A percentile compares a stretch with the other conserved stretches of the same genome.
phyloP scores from a whole-genome alignment of 345 rosid species.

The Abelmoschus esculentus region DNA sequence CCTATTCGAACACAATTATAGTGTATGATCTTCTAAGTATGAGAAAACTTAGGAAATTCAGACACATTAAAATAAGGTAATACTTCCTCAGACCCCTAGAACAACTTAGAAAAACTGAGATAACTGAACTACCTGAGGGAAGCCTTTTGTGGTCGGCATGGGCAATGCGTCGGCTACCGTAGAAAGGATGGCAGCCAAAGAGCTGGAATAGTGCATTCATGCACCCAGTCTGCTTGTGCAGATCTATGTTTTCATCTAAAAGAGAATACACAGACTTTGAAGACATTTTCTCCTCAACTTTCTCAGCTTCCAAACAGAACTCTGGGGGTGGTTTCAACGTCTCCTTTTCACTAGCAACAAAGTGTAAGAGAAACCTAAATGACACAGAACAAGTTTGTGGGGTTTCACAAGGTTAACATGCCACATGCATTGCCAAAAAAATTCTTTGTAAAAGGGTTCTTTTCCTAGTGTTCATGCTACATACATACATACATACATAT shows the following conservation, averaged over 20 bases:
- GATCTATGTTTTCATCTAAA: conserved; percentile 66
- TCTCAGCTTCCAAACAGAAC: neutral
- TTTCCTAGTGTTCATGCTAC: neutral
- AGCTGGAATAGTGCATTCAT: conserved; percentile 79
- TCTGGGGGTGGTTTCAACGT: neutral
- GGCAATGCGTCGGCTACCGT: conserved; percentile 36
- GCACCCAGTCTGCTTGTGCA: conserved; percentile 79
- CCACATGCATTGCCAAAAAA: conserved; percentile 7
- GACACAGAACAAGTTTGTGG: neutral
- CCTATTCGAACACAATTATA: neutral
- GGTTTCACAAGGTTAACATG: neutral
- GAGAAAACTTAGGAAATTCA: neutral
- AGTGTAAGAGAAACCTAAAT: neutral
- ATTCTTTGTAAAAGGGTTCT: neutral
- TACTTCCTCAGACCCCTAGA: neutral
- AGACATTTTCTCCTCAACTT: conserved; percentile 36
- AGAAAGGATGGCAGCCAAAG: conserved; percentile 60
- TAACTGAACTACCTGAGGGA: conserved; percentile 41
- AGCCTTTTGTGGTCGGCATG: conserved; percentile 20
- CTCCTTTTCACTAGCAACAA: neutral
- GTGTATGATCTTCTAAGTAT: neutral
- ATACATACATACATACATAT: too few relatives aligned
- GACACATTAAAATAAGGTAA: neutral
- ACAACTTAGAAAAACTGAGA: neutral
- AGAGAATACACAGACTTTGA: conserved; percentile 47